Conservation (phyloP, 1,284 basidiomycete species). For the Coniophora puteana region DNA sequence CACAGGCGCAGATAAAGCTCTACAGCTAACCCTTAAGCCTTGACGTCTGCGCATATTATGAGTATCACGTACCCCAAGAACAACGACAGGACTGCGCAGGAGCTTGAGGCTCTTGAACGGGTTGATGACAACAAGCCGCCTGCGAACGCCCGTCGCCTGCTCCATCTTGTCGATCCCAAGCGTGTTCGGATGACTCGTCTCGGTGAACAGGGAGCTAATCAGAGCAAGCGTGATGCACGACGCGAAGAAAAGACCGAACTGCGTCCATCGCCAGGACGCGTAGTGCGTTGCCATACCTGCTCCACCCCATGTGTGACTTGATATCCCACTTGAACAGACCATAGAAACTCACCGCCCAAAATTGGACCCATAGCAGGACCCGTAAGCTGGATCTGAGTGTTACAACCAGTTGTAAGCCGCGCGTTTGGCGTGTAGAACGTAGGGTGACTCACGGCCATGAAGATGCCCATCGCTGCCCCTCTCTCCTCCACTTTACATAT, state of each 20-base stretch:
- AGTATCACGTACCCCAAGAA: slow-evolving; percentile 5
- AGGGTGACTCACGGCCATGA: slow-evolving; percentile 42
- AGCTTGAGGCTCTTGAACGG: slow-evolving; percentile 5
- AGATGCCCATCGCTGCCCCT: slow-evolving; percentile 60
- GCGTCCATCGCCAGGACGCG: slow-evolving; percentile 29
- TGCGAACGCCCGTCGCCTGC: background rate
- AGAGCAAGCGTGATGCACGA: background rate
- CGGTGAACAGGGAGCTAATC: slow-evolving; percentile 3
- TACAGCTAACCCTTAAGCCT: background rate
- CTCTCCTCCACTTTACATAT: slow-evolving; percentile 59
- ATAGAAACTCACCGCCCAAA: background rate
- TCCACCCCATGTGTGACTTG: slow-evolving; percentile 17
- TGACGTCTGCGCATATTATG: background rate
- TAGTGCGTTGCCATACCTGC: slow-evolving; percentile 30
- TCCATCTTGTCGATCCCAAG: background rate
- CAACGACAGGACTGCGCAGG: slow-evolving; percentile 8
- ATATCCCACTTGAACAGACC: background rate
- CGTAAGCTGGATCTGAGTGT: background rate
- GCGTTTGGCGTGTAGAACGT: background rate
- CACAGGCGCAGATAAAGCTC: background rate
- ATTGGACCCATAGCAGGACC: background rate
- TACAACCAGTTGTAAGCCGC: background rate
- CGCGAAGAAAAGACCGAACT: background rate
- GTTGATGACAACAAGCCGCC: slow-evolving; percentile 3
- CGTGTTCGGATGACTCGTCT: slow-evolving; percentile 8